Evolutionary conservation across 1,284 basidiomycete species (phyloP).

Genomic region (Ceratorhiza oryzae-sativae): DNA sequence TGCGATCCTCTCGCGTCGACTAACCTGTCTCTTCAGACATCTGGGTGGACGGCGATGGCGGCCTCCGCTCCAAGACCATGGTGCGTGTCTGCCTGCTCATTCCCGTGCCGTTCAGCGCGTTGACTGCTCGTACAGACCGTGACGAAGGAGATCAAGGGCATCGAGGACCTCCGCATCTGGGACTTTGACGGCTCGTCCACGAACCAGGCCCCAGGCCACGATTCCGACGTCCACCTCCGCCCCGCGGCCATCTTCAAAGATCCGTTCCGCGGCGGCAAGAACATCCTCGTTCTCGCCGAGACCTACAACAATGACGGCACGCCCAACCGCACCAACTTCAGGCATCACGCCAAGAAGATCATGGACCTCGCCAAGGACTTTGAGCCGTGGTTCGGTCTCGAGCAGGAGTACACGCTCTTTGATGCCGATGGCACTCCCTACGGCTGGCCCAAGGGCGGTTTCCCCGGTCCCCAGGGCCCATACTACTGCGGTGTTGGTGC

Average conservation of each 20-base stretch:
- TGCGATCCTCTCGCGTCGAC: slow-evolving; percentile 43
- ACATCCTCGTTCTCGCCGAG: slow-evolving; percentile 96
- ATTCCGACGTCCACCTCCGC: slow-evolving; percentile 98
- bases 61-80: slow-evolving; percentile 93
- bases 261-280: slow-evolving; percentile 98
- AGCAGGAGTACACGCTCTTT: slow-evolving; percentile 99
- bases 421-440: slow-evolving; percentile 87
- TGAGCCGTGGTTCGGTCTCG: slow-evolving; percentile 96
- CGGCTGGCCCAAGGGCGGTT: slow-evolving; percentile 99
- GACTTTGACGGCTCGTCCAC: slow-evolving; percentile 99
- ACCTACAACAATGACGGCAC: slow-evolving; percentile 99
- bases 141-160: slow-evolving; percentile 82
- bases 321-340: slow-evolving; percentile 96
- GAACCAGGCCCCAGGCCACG: slow-evolving; percentile 91
- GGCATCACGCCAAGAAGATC: slow-evolving; percentile 87
- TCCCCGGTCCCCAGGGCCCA: slow-evolving; percentile 99
- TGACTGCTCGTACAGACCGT: slow-evolving; percentile 65
- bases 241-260: slow-evolving; percentile 98
- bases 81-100: slow-evolving; percentile 54
- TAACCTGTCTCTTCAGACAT: slow-evolving; percentile 66
- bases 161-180: slow-evolving; percentile 91
- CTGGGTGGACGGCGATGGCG: slow-evolving; percentile 94
- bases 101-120: neutral
- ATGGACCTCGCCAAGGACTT: slow-evolving; percentile 89
- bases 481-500: slow-evolving; percentile 99